Evolutionary conservation across 192 early-diverging fungal genomes (phyloP).

Genomic region (Entomortierella lignicola): DNA sequence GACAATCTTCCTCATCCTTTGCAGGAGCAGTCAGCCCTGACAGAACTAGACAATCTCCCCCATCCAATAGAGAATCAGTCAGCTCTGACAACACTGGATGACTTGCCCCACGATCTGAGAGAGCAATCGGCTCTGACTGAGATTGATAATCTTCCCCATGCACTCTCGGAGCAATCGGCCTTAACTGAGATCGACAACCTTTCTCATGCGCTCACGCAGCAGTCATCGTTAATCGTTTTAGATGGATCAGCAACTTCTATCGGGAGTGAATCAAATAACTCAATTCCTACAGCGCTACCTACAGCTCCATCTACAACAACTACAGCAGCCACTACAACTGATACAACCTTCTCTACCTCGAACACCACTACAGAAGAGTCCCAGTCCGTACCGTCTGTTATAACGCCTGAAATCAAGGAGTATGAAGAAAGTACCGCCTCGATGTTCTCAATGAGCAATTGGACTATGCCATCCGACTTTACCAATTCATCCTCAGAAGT

Average conservation of each 20-base stretch:
- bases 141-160: conserved; percentile 28
- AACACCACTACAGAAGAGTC: not conserved
- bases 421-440: not conserved
- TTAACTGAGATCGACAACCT: conserved; percentile 33
- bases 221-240: conserved; percentile 28
- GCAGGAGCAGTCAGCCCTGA: conserved; percentile 38
- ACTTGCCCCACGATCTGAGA: conserved; percentile 29
- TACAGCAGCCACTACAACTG: not conserved
- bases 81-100: conserved; percentile 28
- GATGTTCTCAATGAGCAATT: conserved; percentile 49
- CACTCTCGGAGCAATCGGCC: conserved; percentile 26
- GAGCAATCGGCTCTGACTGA: conserved; percentile 44
- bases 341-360: conserved; percentile 5
- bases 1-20: conserved; percentile 27
- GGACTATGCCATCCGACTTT: conserved; percentile 42
- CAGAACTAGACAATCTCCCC: conserved; percentile 29
- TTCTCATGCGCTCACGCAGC: conserved; percentile 21
- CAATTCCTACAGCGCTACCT: not conserved
- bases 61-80: conserved; percentile 33
- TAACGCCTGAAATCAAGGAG: conserved; percentile 6
- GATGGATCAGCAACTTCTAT: conserved; percentile 1
- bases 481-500: not conserved
- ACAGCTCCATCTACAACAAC: conserved; percentile 2
- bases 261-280: not conserved
- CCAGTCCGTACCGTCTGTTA: not conserved